Percentiles rank a stretch among this genome's conserved stretches.
These are phyloP conservation scores for Mycosarcoma maydis DNA, from an alignment of 1,284 basidiomycete species.

Conservation along the genomic window DNA sequence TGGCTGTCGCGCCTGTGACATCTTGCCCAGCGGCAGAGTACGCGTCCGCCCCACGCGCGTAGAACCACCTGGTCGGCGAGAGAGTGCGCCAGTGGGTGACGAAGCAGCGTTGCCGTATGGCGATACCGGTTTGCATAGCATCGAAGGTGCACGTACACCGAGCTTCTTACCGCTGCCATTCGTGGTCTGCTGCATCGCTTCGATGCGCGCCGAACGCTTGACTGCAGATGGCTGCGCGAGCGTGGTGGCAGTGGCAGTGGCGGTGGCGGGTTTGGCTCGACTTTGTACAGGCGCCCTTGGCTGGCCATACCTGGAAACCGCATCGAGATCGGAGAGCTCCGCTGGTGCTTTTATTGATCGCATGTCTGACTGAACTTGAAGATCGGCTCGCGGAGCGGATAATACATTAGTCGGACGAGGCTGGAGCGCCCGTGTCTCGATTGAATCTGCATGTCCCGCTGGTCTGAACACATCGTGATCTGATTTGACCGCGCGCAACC, in stretches of 20 bases:
- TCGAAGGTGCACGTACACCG: constrained; percentile 26
- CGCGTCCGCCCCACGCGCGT: constrained; percentile 1
- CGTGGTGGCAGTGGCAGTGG: too few species aligned
- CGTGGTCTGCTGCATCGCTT: constrained; percentile 39
- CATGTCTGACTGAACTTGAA: background rate
- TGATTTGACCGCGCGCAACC: constrained; percentile 31
- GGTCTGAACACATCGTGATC: constrained; percentile 37
- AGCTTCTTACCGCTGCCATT: constrained; percentile 26
- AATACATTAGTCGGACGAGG: constrained; percentile 16
- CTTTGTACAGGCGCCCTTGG: background rate
- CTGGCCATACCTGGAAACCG: constrained; percentile 1
- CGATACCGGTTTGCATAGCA: constrained; percentile 20
- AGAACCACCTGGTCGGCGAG: background rate
- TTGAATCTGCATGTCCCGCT: background rate
- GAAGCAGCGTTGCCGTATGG: constrained; percentile 17
- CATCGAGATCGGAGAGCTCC: background rate
- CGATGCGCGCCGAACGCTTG: constrained; percentile 40
- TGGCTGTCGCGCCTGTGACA: constrained; percentile 41
- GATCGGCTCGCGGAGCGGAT: background rate
- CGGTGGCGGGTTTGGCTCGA: background rate
- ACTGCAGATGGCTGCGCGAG: constrained; percentile 20
- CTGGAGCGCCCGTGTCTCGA: constrained; percentile 4
- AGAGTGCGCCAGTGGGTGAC: background rate
- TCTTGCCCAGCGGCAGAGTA: constrained; percentile 16
- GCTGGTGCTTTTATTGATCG: too few species aligned